Evolutionary conservation across 345 rosid species (phyloP).

Genomic region (Cardamine chenopodiifolia): DNA sequence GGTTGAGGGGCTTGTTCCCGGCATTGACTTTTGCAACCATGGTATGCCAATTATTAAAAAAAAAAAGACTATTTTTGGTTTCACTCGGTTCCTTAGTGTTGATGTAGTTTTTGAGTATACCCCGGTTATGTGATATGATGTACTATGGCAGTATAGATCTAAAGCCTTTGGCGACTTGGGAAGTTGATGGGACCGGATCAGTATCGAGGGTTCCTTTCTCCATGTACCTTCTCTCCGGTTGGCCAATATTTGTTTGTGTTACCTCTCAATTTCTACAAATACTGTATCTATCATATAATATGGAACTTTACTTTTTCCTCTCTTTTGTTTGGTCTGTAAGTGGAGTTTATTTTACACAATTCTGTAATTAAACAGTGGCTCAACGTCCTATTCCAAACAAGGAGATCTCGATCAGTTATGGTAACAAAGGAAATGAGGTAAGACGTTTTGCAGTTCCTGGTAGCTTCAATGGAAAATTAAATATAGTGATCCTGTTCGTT

Average conservation of each 20-base stretch:
- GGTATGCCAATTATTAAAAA: constrained; percentile 48
- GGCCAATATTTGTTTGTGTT: constrained; percentile 4
- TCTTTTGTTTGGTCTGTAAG: background rate
- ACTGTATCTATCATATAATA: background rate
- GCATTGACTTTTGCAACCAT: constrained; percentile 97
- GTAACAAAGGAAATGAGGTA: constrained; percentile 98
- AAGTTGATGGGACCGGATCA: constrained; percentile 83
- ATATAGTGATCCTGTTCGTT: constrained; percentile 16
- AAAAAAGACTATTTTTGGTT: background rate
- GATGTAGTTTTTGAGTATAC: constrained; percentile 6
- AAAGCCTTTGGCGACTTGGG: constrained; percentile 94
- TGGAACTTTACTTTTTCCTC: background rate
- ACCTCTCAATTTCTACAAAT: constrained; percentile 20
- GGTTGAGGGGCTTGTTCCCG: constrained; percentile 98
- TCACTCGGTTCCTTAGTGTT: constrained; percentile 18
- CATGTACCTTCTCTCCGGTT: constrained; percentile 94
- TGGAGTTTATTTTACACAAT: constrained; percentile 6
- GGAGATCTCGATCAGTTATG: constrained; percentile 88
- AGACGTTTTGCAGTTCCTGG: constrained; percentile 14
- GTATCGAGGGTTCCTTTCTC: constrained; percentile 64
- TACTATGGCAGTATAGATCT: constrained; percentile 51
- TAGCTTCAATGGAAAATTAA: constrained; percentile 20
- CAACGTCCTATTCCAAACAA: constrained; percentile 52
- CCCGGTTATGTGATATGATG: constrained; percentile 12
- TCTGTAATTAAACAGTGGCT: constrained; percentile 51